Base-by-base conservation (phyloP, 108 stramenopile species). In the Cyclotella sp. region DNA sequence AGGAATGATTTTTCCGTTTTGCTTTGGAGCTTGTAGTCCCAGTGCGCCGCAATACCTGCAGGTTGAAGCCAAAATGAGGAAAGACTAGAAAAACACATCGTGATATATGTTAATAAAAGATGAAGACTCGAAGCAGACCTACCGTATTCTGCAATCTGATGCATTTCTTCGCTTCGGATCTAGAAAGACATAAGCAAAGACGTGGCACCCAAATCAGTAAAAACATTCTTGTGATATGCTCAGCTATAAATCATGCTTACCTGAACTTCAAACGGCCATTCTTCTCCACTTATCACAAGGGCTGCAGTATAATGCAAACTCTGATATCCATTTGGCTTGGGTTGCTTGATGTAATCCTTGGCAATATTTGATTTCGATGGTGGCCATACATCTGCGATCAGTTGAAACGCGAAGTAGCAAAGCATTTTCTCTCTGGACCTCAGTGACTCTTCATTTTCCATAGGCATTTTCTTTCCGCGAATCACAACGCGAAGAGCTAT, bases 271-370 rank as follows among this genome's bases (percentile, higher is more conserved):
- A 95, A 93, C n/a, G 86, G 90, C 73, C 89, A 91, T 27, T 87
- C 79, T 15, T 82, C 81, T 51, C 87, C 87, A 46, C 77, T 66
- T 21, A 65, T 66, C 29, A 71, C 63, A 11, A 91, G 81, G 15
- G 65, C 43, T 11, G 91, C 90, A 19, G 95, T 96, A 72, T 94
- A 90, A 84, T 97, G 97, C 28, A 97, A 75, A 60, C 89, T 89
- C 65, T 93, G 97, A 78, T 97, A 97, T 21, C 97, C 97, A 82
- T 97, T 97, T 21, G 83, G 63, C 82, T 97, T 97, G 24, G 97
- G 96, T 30, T 70, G 40, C 54, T 73, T 75, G 39, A 97, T 90
- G 67, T 97, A 97, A 80, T 97, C 95, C 61, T 97, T 97, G 40
- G 87, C 78, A 22, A 85, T 65, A 14, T 52, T 70, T 0, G 71